Evolutionary conservation across 1,284 basidiomycete genomes (phyloP).

Genomic region (Fomes fomentarius): DNA sequence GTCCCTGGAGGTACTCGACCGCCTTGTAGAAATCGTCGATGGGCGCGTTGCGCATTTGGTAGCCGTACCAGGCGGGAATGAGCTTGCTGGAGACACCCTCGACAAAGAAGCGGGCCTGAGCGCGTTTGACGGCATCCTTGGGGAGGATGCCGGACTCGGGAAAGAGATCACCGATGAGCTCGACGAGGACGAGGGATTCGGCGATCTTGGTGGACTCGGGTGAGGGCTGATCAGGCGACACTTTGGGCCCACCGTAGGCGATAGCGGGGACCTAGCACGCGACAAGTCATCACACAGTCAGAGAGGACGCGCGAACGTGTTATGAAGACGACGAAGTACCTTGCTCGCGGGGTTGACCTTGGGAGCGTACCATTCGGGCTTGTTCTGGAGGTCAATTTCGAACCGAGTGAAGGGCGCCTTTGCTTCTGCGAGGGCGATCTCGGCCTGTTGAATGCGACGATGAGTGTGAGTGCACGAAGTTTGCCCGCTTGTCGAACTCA

Average conservation of each 20-base stretch:
- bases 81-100: conserved; percentile 52
- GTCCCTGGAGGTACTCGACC: conserved; percentile 34
- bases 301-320: no score
- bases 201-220: conserved; percentile 59
- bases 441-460: no score
- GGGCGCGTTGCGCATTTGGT: conserved; percentile 41
- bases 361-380: conserved; percentile 41
- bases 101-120: conserved; percentile 62
- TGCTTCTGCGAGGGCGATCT: conserved; percentile 42
- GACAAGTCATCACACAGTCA: no score
- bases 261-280: conserved; percentile 48
- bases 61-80: conserved; percentile 34
- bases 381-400: conserved; percentile 36
- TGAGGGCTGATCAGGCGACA: conserved; percentile 53
- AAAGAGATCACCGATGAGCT: conserved; percentile 61
- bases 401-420: conserved; percentile 26
- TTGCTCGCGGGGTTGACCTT: conserved; percentile 45
- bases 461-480: no score
- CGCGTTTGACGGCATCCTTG: conserved; percentile 53
- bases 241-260: conserved; percentile 60
- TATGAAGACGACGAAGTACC: conserved; percentile 22
- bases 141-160: conserved; percentile 51
- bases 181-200: conserved; percentile 64
- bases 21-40: conserved; percentile 42
- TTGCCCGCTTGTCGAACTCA: no score